Evolutionary conservation across 306 rosid species (phyloP).

Genomic region (Vigna angularis): DNA sequence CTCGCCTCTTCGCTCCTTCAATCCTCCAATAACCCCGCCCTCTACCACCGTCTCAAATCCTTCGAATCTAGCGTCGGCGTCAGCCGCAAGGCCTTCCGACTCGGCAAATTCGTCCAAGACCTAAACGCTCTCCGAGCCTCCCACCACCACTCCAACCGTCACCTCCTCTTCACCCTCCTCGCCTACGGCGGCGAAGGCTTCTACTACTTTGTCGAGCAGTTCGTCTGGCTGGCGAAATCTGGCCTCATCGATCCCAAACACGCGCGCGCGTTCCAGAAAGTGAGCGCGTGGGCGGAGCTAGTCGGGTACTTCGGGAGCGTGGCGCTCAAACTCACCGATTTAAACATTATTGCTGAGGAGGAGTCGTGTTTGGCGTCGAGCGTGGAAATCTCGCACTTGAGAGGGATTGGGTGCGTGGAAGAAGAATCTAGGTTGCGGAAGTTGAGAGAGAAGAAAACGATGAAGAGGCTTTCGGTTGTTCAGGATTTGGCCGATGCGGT

Average conservation of each 20-base stretch:
- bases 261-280: not conserved
- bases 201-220: constrained; percentile 84
- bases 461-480: constrained; percentile 78
- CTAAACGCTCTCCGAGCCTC: constrained; percentile 68
- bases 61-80: constrained; percentile 92
- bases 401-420: constrained; percentile 43
- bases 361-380: constrained; percentile 64
- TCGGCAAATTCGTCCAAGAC: constrained; percentile 89
- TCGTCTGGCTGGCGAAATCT: constrained; percentile 82
- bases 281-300: constrained; percentile 47
- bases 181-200: constrained; percentile 88
- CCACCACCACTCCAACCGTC: constrained; percentile 49
- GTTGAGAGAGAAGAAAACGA: constrained; percentile 62
- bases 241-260: constrained; percentile 52
- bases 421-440: constrained; percentile 56
- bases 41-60: constrained; percentile 65
- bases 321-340: constrained; percentile 66
- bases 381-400: constrained; percentile 42
- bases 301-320: constrained; percentile 47
- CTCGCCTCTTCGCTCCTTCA: constrained; percentile 68
- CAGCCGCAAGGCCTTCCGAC: constrained; percentile 89
- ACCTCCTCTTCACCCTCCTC: constrained; percentile 45
- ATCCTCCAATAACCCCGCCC: constrained; percentile 56
- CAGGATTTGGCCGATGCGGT: constrained; percentile 89
- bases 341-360: constrained; percentile 56